These are phyloP conservation scores for Serendipita sp. DNA, from an alignment of 768 basidiomycete genomes.

Conservation along the genomic window DNA sequence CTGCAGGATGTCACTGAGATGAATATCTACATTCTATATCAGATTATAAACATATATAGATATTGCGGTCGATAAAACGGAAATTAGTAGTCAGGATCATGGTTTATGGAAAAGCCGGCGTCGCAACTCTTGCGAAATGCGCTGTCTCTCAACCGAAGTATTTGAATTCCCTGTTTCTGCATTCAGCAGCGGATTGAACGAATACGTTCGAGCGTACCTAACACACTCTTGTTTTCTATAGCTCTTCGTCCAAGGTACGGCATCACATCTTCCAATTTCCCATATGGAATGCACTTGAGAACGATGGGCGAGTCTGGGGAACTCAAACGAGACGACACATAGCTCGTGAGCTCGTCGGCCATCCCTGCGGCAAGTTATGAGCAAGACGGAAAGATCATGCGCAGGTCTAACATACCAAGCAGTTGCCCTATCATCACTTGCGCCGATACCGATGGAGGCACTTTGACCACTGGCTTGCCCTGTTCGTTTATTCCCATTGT, in stretches of 20 bases:
- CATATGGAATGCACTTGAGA: conserved; percentile 56
- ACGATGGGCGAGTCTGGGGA: neutral
- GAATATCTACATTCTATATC: too few relatives aligned
- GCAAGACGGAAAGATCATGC: neutral
- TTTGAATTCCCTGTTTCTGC: neutral
- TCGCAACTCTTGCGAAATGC: neutral
- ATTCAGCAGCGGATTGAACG: neutral
- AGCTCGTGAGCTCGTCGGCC: conserved; percentile 66
- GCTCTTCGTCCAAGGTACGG: conserved; percentile 81
- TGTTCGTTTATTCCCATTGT: conserved; percentile 13
- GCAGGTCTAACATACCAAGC: conserved; percentile 39
- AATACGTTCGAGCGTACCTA: conserved; percentile 27
- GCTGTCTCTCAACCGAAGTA: neutral
- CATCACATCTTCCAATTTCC: conserved; percentile 59
- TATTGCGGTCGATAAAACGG: neutral
- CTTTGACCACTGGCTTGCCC: conserved; percentile 17
- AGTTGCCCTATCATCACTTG: conserved; percentile 65
- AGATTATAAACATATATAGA: neutral
- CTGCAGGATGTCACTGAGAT: too few relatives aligned
- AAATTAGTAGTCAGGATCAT: neutral
- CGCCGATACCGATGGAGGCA: conserved; percentile 43
- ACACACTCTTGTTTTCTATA: conserved; percentile 82
- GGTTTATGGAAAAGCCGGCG: neutral
- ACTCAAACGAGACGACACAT: conserved; percentile 22
- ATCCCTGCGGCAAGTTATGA: conserved; percentile 41